Percentiles rank a stretch among this genome's conserved stretches.
These are phyloP conservation scores for Ophiostoma tasmaniense DNA, from an alignment of 2,329 filamentous ascomycete species.

Conservation along the genomic window DNA sequence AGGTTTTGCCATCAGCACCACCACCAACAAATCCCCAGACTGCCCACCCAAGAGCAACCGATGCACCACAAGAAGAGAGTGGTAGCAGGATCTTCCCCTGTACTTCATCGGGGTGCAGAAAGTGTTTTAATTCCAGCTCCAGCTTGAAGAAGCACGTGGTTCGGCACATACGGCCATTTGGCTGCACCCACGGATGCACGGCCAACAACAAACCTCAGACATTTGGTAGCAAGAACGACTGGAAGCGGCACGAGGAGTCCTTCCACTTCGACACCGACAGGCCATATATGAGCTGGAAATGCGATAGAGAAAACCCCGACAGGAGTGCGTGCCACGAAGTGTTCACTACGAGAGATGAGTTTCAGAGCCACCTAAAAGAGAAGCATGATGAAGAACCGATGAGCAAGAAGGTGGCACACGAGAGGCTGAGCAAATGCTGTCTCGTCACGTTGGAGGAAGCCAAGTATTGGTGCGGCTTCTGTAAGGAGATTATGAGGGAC, in stretches of 20 bases:
- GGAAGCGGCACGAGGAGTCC: constrained; percentile 80
- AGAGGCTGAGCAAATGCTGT: constrained; percentile 44
- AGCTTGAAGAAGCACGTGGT: constrained; percentile 63
- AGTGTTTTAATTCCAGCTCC: not conserved
- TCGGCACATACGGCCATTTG: constrained; percentile 71
- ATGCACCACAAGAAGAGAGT: not conserved
- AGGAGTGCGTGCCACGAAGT: not conserved
- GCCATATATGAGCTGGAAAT: constrained; percentile 51
- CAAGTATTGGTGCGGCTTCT: constrained; percentile 86
- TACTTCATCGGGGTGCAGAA: not conserved
- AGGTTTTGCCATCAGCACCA: not conserved
- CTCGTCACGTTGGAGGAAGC: constrained; percentile 56
- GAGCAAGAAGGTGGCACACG: constrained; percentile 28
- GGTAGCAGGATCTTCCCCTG: no score
- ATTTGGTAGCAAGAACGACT: constrained; percentile 92
- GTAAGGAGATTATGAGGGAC: constrained; percentile 44
- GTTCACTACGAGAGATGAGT: not conserved
- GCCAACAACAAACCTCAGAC: constrained; percentile 36
- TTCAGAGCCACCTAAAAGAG: constrained; percentile 2
- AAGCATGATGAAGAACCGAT: constrained; percentile 37
- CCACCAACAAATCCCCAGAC: not conserved
- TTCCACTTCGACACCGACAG: constrained; percentile 49
- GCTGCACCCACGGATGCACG: constrained; percentile 53
- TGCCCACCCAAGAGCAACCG: not conserved
- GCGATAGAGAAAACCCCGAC: constrained; percentile 37